phyloP scores from a whole-genome alignment of 2,329 filamentous ascomycete species.

The Coniochaeta prunicola region DNA sequence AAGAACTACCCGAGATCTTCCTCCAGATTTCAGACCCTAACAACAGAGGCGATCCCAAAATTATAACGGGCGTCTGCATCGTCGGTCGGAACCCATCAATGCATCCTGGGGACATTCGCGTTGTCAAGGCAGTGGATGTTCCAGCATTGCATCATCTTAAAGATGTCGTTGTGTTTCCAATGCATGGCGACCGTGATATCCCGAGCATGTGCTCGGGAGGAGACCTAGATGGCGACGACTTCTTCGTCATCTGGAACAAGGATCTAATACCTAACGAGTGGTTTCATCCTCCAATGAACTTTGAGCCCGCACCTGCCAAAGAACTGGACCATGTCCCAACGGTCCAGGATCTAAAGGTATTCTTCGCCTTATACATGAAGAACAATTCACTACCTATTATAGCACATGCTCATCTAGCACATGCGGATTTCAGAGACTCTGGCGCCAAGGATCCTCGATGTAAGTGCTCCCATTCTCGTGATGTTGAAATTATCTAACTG shows the following conservation, averaged over 20 bases:
- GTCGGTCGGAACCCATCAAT: conserved; percentile 89
- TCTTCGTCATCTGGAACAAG: conserved; percentile 85
- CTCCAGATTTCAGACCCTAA: conserved; percentile 64
- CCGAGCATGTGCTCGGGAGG: conserved; percentile 94
- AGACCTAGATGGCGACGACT: conserved; percentile 94
- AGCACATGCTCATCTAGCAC: conserved; percentile 73
- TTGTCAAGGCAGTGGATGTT: conserved; percentile 76
- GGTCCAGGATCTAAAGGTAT: conserved; percentile 66
- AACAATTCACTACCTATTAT: conserved; percentile 77
- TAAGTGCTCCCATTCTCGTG: conserved; percentile 24
- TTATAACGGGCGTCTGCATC: conserved; percentile 72
- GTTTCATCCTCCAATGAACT: conserved; percentile 74
- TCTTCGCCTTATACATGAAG: conserved; percentile 91
- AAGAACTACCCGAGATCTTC: conserved; percentile 76
- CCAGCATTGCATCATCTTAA: conserved; percentile 67
- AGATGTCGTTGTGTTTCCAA: conserved; percentile 83
- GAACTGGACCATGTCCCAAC: conserved; percentile 56
- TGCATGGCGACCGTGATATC: conserved; percentile 74
- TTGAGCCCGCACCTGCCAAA: conserved; percentile 49
- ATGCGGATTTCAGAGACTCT: conserved; percentile 54
- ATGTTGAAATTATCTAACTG: neutral
- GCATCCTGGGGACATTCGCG: conserved; percentile 84
- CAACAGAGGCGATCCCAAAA: conserved; percentile 45
- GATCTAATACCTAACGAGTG: conserved; percentile 57
- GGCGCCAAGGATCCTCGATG: conserved; percentile 66